Conservation (phyloP, 768 basidiomycete genomes). For the Boletales sp. region DNA sequence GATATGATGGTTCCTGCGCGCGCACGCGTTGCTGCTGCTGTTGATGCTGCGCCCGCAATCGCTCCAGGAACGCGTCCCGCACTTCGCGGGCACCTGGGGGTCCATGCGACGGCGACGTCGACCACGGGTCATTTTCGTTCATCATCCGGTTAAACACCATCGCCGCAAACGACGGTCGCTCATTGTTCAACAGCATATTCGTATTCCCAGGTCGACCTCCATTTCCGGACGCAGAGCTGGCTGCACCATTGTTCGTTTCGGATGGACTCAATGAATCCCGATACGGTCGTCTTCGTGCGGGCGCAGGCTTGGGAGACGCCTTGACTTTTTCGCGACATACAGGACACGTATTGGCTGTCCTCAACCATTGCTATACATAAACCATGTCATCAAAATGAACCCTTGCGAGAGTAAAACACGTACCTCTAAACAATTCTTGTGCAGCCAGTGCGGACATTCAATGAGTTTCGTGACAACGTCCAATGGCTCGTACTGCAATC, state of each 20-base stretch:
- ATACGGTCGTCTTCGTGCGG: constrained; percentile 16
- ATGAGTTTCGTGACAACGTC: constrained; percentile 64
- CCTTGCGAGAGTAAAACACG: constrained; percentile 10
- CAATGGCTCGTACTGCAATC: constrained; percentile 53
- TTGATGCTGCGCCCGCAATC: constrained; percentile 14
- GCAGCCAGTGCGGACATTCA: constrained; percentile 78
- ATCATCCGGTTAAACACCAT: constrained; percentile 20
- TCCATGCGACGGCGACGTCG: not conserved
- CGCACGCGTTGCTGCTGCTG: constrained; percentile 7
- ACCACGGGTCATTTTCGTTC: constrained; percentile 13
- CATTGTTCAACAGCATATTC: constrained; percentile 6
- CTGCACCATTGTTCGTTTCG: constrained; percentile 8
- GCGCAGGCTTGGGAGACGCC: constrained; percentile 19
- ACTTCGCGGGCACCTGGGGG: constrained; percentile 3
- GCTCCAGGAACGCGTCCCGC: constrained; percentile 9
- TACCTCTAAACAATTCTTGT: constrained; percentile 72
- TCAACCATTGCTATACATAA: constrained; percentile 68
- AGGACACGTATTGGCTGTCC: constrained; percentile 71
- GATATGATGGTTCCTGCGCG: not conserved
- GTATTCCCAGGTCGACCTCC: constrained; percentile 5
- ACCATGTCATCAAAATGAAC: constrained; percentile 1
- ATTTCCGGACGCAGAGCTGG: not conserved
- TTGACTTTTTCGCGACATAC: constrained; percentile 69
- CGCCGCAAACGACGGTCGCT: constrained; percentile 17
- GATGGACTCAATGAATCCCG: constrained; percentile 4